phyloP scores from a whole-genome alignment of 176 grass and related monocot genomes.

The Calamus simplicifolius region DNA sequence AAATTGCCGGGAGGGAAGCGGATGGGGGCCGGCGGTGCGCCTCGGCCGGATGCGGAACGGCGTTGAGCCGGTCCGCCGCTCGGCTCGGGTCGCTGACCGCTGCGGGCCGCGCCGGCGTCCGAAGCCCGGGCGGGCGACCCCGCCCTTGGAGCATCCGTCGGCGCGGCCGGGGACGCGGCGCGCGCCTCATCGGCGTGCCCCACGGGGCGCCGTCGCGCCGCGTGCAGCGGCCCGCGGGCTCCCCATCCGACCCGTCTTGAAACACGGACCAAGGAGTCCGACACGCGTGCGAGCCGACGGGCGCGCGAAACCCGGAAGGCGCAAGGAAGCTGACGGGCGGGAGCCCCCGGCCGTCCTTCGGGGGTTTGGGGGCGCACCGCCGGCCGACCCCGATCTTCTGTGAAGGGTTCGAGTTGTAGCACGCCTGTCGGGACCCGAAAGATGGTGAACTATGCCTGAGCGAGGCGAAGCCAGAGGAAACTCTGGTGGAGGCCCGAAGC shows the following conservation, averaged over 20 bases:
- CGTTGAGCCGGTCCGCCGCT: too few relatives aligned
- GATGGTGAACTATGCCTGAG: constrained; percentile 37
- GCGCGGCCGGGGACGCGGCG: too few relatives aligned
- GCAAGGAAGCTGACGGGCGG: too few relatives aligned
- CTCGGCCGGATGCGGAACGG: constrained; percentile 21
- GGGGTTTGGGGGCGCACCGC: constrained; percentile 6
- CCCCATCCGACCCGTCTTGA: constrained; percentile 44
- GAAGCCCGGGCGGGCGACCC: too few relatives aligned
- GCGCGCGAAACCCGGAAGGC: too few relatives aligned
- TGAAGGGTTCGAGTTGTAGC: constrained; percentile 56
- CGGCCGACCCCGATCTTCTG: constrained; percentile 41
- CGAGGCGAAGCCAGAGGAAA: constrained; percentile 29
- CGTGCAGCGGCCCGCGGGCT: constrained; percentile 16
- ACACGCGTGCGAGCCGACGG: constrained; percentile 40
- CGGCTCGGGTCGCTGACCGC: too few relatives aligned
- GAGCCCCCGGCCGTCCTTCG: too few relatives aligned
- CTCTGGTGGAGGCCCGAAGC: constrained; percentile 41
- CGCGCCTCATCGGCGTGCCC: too few relatives aligned
- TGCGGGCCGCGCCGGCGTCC: too few relatives aligned
- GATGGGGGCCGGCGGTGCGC: constrained; percentile 48
- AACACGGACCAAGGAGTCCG: constrained; percentile 38
- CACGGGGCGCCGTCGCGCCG: too few relatives aligned
- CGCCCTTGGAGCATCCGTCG: too few relatives aligned
- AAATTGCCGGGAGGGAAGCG: constrained; percentile 72
- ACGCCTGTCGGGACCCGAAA: constrained; percentile 50